Evolutionary conservation across 1,284 basidiomycete genomes (phyloP), one percentile per base, ranked within the genome.

Genomic region (Chiua sp.): DNA sequence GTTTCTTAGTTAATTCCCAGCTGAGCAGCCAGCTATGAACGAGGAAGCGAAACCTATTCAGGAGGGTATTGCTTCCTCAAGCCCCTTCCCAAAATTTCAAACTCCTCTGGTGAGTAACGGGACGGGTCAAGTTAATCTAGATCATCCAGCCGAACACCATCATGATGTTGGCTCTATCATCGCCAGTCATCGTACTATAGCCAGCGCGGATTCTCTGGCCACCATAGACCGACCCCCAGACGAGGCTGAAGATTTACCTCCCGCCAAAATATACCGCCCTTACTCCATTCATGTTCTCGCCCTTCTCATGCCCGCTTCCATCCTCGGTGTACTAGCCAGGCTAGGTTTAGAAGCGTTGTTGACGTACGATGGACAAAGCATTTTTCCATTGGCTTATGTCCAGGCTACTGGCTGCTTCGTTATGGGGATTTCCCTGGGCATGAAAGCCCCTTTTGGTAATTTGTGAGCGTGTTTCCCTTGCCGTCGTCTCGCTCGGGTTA

Each of bases 401-500:
- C 97, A 99, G 74, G 90, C 88, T 1, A 78, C 91, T 1, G 98
- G 98, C 3, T 98, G 97, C 75, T 81, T 96, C 49, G 79, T 98
- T 52, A 98, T 99, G 95, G 96, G 96, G 2, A 77, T 93, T 60
- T 83, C 83, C 5, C 69, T 93, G 18, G 84, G 81, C 7, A 72
- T 90, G 65, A 94, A 91, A 74, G 84, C 87, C 51, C 83, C 90
- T 15, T 80, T 97, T 5, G 84, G 85, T 49, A 77, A 80, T 69
- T 90, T 90, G 95, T 96, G 71, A 75, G 91, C 82, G 32, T n/a
- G 57, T 15, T 51, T 47, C 54, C 47, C 52, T 58, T 58, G 32
- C 44, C 26, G 5, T 16, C 53, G 42, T 23, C 49, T 53, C 59
- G 44, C 47, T 44, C 20, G 12, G 32, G 35, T 60, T 57, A 58